Percentiles rank a stretch among this genome's conserved stretches.
Evolutionary conservation across 495 filamentous ascomycete genomes (phyloP).

Genomic region (Bryoglossum gracile): DNA sequence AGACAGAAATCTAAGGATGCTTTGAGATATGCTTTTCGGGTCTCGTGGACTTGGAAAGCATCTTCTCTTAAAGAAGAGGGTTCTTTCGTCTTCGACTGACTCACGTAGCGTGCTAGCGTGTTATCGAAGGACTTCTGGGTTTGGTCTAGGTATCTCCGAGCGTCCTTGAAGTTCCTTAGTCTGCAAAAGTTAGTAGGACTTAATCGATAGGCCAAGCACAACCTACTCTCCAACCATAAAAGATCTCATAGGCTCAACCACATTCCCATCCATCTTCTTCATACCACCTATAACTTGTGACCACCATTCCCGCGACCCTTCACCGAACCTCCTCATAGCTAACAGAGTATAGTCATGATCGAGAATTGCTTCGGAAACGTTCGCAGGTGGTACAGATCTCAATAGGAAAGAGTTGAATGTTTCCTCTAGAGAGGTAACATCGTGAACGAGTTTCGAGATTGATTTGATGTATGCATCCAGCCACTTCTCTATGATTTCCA

Average conservation of each 20-base stretch:
- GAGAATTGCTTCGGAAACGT: slow-evolving; percentile 69
- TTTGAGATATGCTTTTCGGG: slow-evolving; percentile 82
- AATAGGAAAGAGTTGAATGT: slow-evolving; percentile 65
- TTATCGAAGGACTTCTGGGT: slow-evolving; percentile 78
- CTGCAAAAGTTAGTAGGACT: slow-evolving; percentile 15
- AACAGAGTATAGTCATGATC: slow-evolving; percentile 93
- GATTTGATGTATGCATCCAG: slow-evolving; percentile 78
- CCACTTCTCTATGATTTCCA: slow-evolving; percentile 89
- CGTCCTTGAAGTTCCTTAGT: slow-evolving; percentile 55
- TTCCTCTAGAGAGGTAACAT: slow-evolving; percentile 62
- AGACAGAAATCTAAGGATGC: slow-evolving; percentile 91
- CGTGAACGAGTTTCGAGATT: slow-evolving; percentile 67
- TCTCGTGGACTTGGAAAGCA: slow-evolving; percentile 93
- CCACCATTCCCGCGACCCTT: slow-evolving; percentile 84
- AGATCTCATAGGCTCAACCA: slow-evolving; percentile 71
- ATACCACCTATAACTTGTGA: slow-evolving; percentile 58
- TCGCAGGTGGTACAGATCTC: slow-evolving; percentile 60
- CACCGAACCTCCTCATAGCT: slow-evolving; percentile 75
- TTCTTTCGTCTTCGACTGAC: slow-evolving; percentile 89
- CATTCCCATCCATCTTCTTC: slow-evolving; percentile 64
- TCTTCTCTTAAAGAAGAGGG: slow-evolving; percentile 85
- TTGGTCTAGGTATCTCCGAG: slow-evolving; percentile 63
- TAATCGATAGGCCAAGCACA: too few species aligned
- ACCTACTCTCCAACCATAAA: slow-evolving; percentile 66
- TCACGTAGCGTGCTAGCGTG: slow-evolving; percentile 68